phyloP scores from a whole-genome alignment of 495 filamentous ascomycete genomes.

The Aspergillus baeticus region DNA sequence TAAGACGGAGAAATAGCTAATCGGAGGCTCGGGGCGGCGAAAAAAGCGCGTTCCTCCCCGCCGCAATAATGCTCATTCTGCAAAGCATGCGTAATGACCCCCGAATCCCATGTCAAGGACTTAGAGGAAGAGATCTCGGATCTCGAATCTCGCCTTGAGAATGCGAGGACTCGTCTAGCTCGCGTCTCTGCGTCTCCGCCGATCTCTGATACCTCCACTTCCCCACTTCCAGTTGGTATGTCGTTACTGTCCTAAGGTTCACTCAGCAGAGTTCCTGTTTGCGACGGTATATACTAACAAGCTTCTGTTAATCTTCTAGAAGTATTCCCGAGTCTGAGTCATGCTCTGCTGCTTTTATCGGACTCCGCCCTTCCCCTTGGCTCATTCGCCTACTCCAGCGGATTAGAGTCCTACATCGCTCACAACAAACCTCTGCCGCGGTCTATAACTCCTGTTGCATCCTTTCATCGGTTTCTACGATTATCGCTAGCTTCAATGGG shows the following conservation, averaged over 20 bases:
- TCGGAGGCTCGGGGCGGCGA: background rate
- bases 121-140: conserved; percentile 52
- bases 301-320: no score
- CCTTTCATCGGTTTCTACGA: conserved; percentile 73
- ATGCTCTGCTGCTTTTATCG: conserved; percentile 86
- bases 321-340: conserved; percentile 34
- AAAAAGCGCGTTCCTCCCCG: conserved; percentile 10
- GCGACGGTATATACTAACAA: no score
- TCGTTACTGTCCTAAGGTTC: background rate
- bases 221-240: conserved; percentile 15
- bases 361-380: conserved; percentile 95
- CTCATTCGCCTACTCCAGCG: conserved; percentile 94
- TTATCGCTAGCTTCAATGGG: conserved; percentile 77
- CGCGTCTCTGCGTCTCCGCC: conserved; percentile 8
- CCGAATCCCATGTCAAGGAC: conserved; percentile 21
- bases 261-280: background rate
- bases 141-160: conserved; percentile 47
- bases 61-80: background rate
- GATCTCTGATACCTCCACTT: background rate
- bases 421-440: conserved; percentile 58
- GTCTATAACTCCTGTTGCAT: conserved; percentile 31
- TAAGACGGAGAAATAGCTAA: no score
- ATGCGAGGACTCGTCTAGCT: conserved; percentile 30
- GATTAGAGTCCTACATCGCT: conserved; percentile 89
- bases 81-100: conserved; percentile 18